These are phyloP conservation scores for Samsoniella hepiali DNA, from an alignment of 2,329 filamentous ascomycete species.

Conservation along the genomic window DNA sequence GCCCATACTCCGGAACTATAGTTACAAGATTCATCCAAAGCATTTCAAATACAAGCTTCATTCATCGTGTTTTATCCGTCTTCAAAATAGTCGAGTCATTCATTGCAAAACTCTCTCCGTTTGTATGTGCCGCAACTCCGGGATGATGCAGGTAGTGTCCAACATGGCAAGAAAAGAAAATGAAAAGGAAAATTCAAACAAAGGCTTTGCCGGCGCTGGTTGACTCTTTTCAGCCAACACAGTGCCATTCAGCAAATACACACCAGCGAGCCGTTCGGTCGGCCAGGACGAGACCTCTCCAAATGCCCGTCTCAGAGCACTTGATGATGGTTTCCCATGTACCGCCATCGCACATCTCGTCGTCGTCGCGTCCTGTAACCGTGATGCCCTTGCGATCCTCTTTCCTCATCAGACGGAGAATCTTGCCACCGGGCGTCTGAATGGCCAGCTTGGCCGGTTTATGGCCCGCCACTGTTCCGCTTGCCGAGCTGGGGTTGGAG, in stretches of 20 bases:
- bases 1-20: constrained; percentile 16
- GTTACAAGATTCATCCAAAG: constrained; percentile 17
- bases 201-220: not conserved
- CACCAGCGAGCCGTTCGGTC: constrained; percentile 85
- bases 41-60: constrained; percentile 14
- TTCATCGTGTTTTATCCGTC: not conserved
- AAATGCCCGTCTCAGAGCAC: constrained; percentile 76
- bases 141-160: constrained; percentile 16
- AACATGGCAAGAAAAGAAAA: constrained; percentile 12
- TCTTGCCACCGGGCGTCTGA: constrained; percentile 91
- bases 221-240: constrained; percentile 36
- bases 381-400: constrained; percentile 61
- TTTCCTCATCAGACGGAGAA: constrained; percentile 81
- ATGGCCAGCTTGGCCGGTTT: constrained; percentile 97
- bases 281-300: constrained; percentile 77
- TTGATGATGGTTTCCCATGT: constrained; percentile 91
- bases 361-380: constrained; percentile 45
- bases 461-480: constrained; percentile 53
- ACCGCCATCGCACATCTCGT: constrained; percentile 64
- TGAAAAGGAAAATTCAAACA: not conserved
- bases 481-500: constrained; percentile 54
- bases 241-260: constrained; percentile 86
- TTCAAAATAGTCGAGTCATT: constrained; percentile 13
- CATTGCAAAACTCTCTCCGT: not conserved
- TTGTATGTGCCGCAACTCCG: constrained; percentile 12